phyloP scores from a whole-genome alignment of 2,329 filamentous ascomycete species.

The Cladosporium velox region DNA sequence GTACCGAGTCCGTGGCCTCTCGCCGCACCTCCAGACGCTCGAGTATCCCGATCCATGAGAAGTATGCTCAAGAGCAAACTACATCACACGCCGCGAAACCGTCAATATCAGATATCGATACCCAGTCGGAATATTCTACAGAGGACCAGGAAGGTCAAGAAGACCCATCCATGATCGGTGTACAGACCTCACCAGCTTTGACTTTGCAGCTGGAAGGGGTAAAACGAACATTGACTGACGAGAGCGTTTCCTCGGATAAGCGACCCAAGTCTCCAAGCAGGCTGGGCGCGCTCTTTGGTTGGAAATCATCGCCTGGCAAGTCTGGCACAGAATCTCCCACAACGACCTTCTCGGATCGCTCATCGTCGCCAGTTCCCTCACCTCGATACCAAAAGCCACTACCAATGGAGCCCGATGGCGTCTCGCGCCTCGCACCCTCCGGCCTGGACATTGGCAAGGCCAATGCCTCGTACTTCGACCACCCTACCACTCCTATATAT shows the following conservation, averaged over 20 bases:
- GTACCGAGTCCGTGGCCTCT: constrained; percentile 28
- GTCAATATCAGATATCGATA: constrained; percentile 30
- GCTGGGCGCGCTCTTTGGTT: constrained; percentile 68
- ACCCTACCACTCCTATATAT: constrained; percentile 49
- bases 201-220: constrained; percentile 38
- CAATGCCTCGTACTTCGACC: constrained; percentile 51
- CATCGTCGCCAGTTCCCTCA: constrained; percentile 60
- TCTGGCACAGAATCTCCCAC: constrained; percentile 56
- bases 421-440: constrained; percentile 44
- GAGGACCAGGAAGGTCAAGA: constrained; percentile 10
- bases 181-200: constrained; percentile 35
- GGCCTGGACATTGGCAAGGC: constrained; percentile 55
- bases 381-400: constrained; percentile 41
- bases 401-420: constrained; percentile 35
- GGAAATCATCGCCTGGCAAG: constrained; percentile 59
- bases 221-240: constrained; percentile 38
- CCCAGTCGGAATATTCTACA: constrained; percentile 24
- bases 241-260: constrained; percentile 27
- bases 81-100: constrained; percentile 31
- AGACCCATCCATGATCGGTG: constrained; percentile 28
- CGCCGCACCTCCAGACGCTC: constrained; percentile 30
- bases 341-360: constrained; percentile 63
- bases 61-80: constrained; percentile 33
- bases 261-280: constrained; percentile 51
- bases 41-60: constrained; percentile 29